Base-by-base conservation (phyloP, 306 rosid species). In the Lupinus albus region DNA sequence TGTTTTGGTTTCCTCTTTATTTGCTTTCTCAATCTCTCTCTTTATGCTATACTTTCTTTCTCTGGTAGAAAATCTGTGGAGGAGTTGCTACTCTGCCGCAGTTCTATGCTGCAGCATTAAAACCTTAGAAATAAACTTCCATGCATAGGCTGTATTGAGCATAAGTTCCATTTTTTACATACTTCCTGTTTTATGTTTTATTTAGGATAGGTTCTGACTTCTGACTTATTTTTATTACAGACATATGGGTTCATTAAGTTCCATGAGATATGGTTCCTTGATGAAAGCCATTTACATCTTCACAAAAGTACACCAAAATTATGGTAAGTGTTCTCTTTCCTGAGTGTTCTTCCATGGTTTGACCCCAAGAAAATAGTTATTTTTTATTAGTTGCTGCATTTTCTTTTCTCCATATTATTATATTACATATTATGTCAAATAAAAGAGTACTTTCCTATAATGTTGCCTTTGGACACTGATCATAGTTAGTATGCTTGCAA, bases 161-260 rank as follows among this genome's bases (percentile, higher is more conserved):
- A 25, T 25, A 25, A 25, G 30, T 25, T 25, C 30, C 30, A 25
- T 25, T 1, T 25, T 25, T 25, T 25, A 25, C 30, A 25, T 25
- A 25, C 30, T 0, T 17, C 36, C 32, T 6, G n/a, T 68, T n/a
- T 33, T 36, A 15, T 18, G 12, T 60, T 35, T 70, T 64, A n/a
- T 61, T 65, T 63, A 55, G 73, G 44, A 61, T 70, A 61, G 61
- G 16, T 72, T 25, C 52, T 30, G 44, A 73, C 63, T 72, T 25
- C 52, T 30, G 44, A 73, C 63, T 38, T 46, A 13, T 45, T 46
- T 63, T 69, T 71, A 33, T 60, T 76, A 55, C 83, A 87, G 97
- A 71, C 96, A 91, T 61, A 91, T 91, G 93, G 95, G 97, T 64
- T 64, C 90, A 6, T 65, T 91, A 80, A 76, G 82, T 59, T 78